Conservation (phyloP, 2,329 filamentous ascomycete species). For the Fusarium sublunatum region DNA sequence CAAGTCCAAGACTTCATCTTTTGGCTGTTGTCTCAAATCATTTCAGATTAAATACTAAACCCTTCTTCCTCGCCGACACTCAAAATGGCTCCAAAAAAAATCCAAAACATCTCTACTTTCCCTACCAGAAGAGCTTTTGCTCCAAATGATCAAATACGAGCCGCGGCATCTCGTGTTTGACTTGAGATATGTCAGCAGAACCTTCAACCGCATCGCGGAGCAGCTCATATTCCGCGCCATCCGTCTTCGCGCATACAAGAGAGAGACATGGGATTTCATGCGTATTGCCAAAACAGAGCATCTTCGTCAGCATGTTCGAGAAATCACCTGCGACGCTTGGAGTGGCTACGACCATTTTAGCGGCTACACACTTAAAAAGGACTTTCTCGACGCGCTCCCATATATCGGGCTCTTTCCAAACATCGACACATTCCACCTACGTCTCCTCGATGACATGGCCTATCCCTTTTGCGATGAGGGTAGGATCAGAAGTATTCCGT, state of each 20-base stretch:
- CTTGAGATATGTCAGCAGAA: not conserved
- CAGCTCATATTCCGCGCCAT: conserved; percentile 8
- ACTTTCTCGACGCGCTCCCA: conserved; percentile 15
- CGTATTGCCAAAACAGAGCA: not conserved
- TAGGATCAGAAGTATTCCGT: conserved; percentile 27
- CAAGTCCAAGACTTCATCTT: too few species aligned
- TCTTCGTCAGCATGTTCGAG: conserved; percentile 3
- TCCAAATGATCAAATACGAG: not conserved
- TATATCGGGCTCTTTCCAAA: not conserved
- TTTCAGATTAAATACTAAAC: too few species aligned
- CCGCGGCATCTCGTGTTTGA: conserved; percentile 4
- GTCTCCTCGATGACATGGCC: not conserved
- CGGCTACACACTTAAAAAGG: not conserved
- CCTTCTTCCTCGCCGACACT: too few species aligned
- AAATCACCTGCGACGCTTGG: conserved; percentile 24
- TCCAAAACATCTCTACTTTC: not conserved
- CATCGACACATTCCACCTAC: not conserved
- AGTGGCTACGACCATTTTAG: not conserved
- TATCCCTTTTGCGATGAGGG: not conserved
- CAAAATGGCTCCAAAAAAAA: not conserved
- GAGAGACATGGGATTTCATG: conserved; percentile 3
- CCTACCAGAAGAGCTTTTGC: not conserved
- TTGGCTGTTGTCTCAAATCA: too few species aligned
- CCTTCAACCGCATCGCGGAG: not conserved
- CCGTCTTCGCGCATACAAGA: conserved; percentile 2